Evolutionary conservation across 2,329 filamentous ascomycete species (phyloP), one percentile per base, ranked within the genome.

Genomic region (Pseudogymnoascus sp.): DNA sequence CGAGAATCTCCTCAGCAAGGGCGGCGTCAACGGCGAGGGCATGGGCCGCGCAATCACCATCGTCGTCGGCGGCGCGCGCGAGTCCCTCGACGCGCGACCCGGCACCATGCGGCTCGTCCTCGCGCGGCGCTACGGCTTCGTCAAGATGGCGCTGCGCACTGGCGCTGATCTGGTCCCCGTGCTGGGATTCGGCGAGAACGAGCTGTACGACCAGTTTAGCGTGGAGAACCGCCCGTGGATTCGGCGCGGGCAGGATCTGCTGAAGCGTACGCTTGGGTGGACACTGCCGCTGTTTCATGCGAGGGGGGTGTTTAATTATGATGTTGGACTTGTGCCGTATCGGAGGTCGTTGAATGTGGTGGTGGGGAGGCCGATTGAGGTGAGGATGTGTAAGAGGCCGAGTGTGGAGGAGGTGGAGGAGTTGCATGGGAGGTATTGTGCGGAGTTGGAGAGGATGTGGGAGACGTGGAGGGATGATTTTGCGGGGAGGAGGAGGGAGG

Each of bases 1-100:
- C 74, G 88, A 93, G 75, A 96, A 97, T 71, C 80, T 95, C 6
- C 82, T 99, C 14, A 90, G 85, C 40, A 89, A 85, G 69, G 93
- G 93, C 16, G 92, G 93, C 14, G 21, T 62, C 26, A 33, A 79
- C 79, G 62, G 72, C 68, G 88, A 93, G 71, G 93, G 93, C 26
- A 93, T 93, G 86, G 93, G 95, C 14, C 89, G 93, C n/a, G 93
- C 90, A 59, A 96, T 97, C 64, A 97, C 95, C 1, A 96, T 99
- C 69, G 95, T 97, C 16, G 82, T 97, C 47, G 95, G 95, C 60
- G 95, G 95, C 7, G 95, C 95, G 3, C 85, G 91, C 14, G 95
- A 99, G 76, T 95, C 91, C 1, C 86, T 99, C 2, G 91, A 96
- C 73, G 91, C 93, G 0, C 86, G 89, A 65, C 95, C 95, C 0